Percentiles rank a stretch among this genome's conserved stretches.
phyloP scores from a whole-genome alignment of 176 grass and related monocot genomes.

The Zea luxurians region DNA sequence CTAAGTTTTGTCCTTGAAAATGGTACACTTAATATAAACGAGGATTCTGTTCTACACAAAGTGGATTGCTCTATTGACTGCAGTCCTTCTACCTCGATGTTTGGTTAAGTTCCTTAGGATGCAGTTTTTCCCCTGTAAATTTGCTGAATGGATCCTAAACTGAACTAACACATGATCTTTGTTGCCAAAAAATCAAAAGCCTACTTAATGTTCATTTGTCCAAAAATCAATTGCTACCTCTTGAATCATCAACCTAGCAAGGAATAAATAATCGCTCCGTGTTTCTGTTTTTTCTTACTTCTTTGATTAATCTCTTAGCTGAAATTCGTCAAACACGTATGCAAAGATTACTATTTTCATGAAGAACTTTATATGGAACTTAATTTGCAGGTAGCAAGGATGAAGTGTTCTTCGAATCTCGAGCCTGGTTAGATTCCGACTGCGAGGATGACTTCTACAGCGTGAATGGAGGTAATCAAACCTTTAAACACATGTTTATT shows the following conservation, averaged over 20 bases:
- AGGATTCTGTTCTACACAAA: not conserved
- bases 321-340: not conserved
- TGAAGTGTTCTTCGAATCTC: conserved; percentile 84
- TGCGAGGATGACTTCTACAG: conserved; percentile 95
- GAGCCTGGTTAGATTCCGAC: conserved; percentile 82
- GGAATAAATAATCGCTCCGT: not conserved
- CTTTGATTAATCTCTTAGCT: not conserved
- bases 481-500: not conserved
- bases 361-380: conserved; percentile 33
- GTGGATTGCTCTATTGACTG: not conserved
- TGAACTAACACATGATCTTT: not conserved
- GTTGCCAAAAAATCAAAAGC: conserved; percentile 1
- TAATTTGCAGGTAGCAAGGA: conserved; percentile 70
- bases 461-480: conserved; percentile 84
- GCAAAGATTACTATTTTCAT: conserved; percentile 7
- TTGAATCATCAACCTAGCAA: not conserved
- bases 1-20: not conserved
- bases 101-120: conserved; percentile 15
- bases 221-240: conserved; percentile 15
- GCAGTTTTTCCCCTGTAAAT: not conserved
- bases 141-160: conserved; percentile 18
- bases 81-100: not conserved
- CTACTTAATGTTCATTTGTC: conserved; percentile 19
- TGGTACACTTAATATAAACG: not conserved
- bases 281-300: not conserved